phyloP scores from a whole-genome alignment of 208 protist species.

The Acanthamoeba rhysodes region DNA sequence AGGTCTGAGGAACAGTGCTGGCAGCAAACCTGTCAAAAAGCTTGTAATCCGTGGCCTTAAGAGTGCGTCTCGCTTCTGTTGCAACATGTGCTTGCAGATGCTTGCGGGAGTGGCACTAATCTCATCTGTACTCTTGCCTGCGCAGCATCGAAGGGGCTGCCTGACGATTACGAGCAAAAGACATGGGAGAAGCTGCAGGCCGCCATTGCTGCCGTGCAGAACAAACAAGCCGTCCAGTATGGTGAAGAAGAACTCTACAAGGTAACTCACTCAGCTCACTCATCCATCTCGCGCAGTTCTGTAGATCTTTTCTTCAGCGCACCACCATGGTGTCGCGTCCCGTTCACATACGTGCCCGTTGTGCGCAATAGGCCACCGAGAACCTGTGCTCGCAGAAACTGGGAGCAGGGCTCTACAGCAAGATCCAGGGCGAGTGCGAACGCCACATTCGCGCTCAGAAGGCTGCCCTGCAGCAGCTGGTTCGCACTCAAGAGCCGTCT shows the following conservation, averaged over 20 bases:
- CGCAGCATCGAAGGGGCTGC: conserved; percentile 63
- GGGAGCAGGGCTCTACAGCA: conserved; percentile 76
- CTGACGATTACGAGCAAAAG: conserved; percentile 81
- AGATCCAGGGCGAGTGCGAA: conserved; percentile 69
- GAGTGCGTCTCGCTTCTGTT: neutral
- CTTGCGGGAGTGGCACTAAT: neutral
- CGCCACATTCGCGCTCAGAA: conserved; percentile 13
- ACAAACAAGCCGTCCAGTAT: conserved; percentile 73
- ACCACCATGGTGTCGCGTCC: neutral
- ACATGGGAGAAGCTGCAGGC: conserved; percentile 84
- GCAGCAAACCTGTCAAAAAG: conserved; percentile 67
- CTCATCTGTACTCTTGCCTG: neutral
- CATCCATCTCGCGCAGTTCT: neutral
- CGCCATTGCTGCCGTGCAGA: conserved; percentile 83
- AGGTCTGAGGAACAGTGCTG: conserved; percentile 1
- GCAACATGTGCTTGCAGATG: neutral
- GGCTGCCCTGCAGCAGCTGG: conserved; percentile 7
- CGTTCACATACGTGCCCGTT: neutral
- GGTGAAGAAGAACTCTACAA: conserved; percentile 86
- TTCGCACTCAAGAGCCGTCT: conserved; percentile 13
- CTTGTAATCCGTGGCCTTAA: conserved; percentile 41
- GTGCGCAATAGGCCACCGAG: conserved; percentile 6
- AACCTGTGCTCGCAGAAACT: conserved; percentile 72
- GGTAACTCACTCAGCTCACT: conserved; percentile 63
- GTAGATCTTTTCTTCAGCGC: neutral